Conservation (phyloP, 2,329 filamentous ascomycete species). For the Trichocomaceae sp. region DNA sequence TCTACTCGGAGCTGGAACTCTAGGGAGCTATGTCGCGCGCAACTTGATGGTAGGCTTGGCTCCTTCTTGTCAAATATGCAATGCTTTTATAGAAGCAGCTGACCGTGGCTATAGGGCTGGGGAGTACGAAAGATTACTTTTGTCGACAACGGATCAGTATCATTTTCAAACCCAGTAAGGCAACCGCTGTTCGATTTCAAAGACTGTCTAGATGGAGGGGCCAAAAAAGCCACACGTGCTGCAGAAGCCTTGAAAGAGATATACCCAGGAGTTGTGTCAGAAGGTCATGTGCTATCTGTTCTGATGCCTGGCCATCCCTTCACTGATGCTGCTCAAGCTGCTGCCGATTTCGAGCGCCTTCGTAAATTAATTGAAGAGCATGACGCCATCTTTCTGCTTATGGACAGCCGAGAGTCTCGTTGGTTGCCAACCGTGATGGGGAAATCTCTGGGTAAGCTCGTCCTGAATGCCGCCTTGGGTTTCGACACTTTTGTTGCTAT, state of each 20-base stretch:
- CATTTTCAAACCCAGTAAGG: conserved; percentile 91
- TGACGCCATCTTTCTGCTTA: conserved; percentile 90
- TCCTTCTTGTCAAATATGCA: not conserved
- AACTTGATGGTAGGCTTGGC: conserved; percentile 61
- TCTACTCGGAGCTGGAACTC: conserved; percentile 81
- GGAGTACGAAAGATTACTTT: conserved; percentile 93
- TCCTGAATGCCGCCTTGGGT: conserved; percentile 91
- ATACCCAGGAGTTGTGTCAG: conserved; percentile 79
- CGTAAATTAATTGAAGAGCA: conserved; percentile 71
- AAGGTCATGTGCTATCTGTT: conserved; percentile 74
- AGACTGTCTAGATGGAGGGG: conserved; percentile 80
- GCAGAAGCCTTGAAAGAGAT: conserved; percentile 76
- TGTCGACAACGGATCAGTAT: conserved; percentile 86
- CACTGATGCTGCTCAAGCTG: conserved; percentile 62
- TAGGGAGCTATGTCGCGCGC: conserved; percentile 88
- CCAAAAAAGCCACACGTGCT: conserved; percentile 72
- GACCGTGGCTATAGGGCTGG: conserved; percentile 57
- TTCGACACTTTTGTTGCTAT: conserved; percentile 98
- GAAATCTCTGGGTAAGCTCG: conserved; percentile 85
- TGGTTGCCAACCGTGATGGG: conserved; percentile 97
- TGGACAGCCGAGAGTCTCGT: conserved; percentile 89
- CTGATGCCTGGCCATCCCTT: conserved; percentile 95
- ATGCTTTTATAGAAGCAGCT: conserved; percentile 6
- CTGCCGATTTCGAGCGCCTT: conserved; percentile 68
- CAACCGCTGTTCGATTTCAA: conserved; percentile 88